Conservation (phyloP, 352 stramenopile genomes). For the Pythium dissotocum region DNA sequence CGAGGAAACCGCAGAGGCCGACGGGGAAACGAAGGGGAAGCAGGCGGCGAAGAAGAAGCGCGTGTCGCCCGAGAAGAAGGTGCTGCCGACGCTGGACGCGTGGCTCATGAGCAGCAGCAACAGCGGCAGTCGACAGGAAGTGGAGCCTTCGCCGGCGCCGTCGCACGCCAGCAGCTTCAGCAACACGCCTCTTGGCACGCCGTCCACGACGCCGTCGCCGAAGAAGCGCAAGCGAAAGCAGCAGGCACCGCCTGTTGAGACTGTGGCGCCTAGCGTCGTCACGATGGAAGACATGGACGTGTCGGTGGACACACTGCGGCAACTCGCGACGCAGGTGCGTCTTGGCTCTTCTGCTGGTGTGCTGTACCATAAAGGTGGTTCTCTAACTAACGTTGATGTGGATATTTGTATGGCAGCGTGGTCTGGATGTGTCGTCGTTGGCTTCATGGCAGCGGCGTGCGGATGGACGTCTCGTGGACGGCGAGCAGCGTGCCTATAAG, state of each 20-base stretch:
- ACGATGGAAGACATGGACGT: constrained; percentile 22
- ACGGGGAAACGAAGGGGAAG: background rate
- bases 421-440: constrained; percentile 37
- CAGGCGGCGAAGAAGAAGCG: background rate
- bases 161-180: constrained; percentile 14
- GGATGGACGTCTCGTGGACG: constrained; percentile 48
- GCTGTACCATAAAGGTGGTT: no score
- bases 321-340: constrained; percentile 20
- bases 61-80: background rate
- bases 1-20: background rate
- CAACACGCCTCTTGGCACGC: constrained; percentile 13
- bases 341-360: background rate
- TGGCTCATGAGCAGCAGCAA: constrained; percentile 9
- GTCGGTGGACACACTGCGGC: constrained; percentile 16
- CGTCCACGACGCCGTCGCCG: constrained; percentile 21
- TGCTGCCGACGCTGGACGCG: constrained; percentile 19
- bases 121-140: background rate
- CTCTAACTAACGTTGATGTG: background rate
- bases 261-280: background rate
- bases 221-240: constrained; percentile 23
- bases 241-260: background rate
- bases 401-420: constrained; percentile 24
- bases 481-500: constrained; percentile 44
- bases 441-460: constrained; percentile 37
- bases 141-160: constrained; percentile 10